Percentiles rank a stretch among this genome's conserved stretches.
Conservation (phyloP, 2,329 filamentous ascomycete genomes). For the Pseudogymnoascus sp. region DNA sequence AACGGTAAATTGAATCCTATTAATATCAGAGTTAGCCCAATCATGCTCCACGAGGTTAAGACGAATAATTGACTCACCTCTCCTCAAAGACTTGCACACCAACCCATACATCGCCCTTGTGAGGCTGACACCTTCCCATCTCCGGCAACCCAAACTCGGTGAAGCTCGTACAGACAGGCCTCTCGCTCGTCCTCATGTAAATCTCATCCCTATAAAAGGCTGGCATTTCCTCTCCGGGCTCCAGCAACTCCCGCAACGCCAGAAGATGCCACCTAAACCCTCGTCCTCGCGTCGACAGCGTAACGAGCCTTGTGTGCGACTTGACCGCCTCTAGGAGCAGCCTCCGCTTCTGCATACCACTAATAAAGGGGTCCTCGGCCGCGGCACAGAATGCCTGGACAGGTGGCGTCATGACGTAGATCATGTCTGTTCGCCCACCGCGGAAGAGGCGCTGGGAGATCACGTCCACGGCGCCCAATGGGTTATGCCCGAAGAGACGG, state of each 20-base stretch:
- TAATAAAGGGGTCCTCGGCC: constrained; percentile 60
- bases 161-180: background rate
- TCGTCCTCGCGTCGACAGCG: constrained; percentile 78
- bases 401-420: constrained; percentile 83
- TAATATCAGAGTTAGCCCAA: background rate
- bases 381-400: constrained; percentile 82
- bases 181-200: background rate
- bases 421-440: constrained; percentile 91
- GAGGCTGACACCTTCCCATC: background rate
- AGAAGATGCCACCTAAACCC: constrained; percentile 97
- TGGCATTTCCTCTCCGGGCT: constrained; percentile 71
- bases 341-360: constrained; percentile 57
- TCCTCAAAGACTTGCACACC: background rate
- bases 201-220: constrained; percentile 65
- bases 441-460: constrained; percentile 92
- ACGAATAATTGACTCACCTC: background rate
- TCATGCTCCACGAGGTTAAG: background rate
- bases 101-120: background rate
- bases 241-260: constrained; percentile 83
- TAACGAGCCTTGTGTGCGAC: constrained; percentile 83
- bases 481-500: constrained; percentile 98
- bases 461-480: constrained; percentile 86
- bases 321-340: constrained; percentile 76
- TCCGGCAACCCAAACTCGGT: background rate
- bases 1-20: background rate